A percentile compares a stretch with the other conserved stretches of the same genome.
These are phyloP conservation scores for Chalciporus sp. DNA, from an alignment of 1,284 basidiomycete genomes.

Conservation along the genomic window DNA sequence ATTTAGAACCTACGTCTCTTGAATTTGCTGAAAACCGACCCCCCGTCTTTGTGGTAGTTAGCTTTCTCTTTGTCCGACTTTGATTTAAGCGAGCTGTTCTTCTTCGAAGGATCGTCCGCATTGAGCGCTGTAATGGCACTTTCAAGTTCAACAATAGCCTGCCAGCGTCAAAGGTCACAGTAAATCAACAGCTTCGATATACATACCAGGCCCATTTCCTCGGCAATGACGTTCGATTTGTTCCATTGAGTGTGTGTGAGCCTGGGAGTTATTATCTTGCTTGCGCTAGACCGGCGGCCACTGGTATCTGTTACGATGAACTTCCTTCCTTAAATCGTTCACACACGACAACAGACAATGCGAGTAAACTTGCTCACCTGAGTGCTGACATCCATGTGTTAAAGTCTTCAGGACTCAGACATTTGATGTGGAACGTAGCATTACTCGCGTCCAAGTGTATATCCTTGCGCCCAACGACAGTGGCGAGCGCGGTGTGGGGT, in stretches of 20 bases:
- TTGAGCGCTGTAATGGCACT: conserved; percentile 40
- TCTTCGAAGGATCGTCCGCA: conserved; percentile 34
- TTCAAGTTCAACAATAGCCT: conserved; percentile 50
- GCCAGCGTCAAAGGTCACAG: conserved; percentile 10
- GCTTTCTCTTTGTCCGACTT: conserved; percentile 52
- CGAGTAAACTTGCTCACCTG: conserved; percentile 46
- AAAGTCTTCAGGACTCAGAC: conserved; percentile 70
- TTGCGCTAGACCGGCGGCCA: conserved; percentile 52
- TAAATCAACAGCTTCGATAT: neutral
- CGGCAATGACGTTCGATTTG: conserved; percentile 52
- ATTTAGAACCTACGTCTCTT: conserved; percentile 48
- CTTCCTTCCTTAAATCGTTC: conserved; percentile 43
- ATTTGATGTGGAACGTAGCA: conserved; percentile 80
- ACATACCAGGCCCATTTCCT: conserved; percentile 65
- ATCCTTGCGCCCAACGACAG: conserved; percentile 65
- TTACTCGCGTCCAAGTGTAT: conserved; percentile 77
- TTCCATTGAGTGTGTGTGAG: conserved; percentile 44
- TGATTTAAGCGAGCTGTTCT: conserved; percentile 36
- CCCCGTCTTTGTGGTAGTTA: conserved; percentile 42
- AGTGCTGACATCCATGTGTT: conserved; percentile 73
- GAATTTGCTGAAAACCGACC: conserved; percentile 53
- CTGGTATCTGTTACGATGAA: conserved; percentile 49
- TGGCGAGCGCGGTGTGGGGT: conserved; percentile 73
- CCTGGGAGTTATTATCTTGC: conserved; percentile 38
- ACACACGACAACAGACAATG: conserved; percentile 5